phyloP scores from a whole-genome alignment of 2,329 filamentous ascomycete genomes.

The Cladorrhinum sp. region DNA sequence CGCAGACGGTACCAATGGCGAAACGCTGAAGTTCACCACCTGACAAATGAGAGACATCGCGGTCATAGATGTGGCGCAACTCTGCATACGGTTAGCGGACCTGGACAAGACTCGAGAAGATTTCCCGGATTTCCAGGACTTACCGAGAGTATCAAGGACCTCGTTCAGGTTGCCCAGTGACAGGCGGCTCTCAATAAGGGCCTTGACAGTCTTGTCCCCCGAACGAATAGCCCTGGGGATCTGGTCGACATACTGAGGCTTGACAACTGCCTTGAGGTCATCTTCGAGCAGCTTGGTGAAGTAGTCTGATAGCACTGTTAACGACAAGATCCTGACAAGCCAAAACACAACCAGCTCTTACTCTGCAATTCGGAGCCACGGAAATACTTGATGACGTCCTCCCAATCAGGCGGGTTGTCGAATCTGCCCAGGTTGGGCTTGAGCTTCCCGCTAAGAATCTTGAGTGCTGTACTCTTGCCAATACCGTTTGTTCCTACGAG shows the following conservation, averaged over 20 bases:
- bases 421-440: conserved; percentile 96
- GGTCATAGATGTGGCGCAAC: conserved; percentile 83
- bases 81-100: conserved; percentile 46
- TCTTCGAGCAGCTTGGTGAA: conserved; percentile 98
- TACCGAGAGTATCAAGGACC: conserved; percentile 71
- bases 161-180: conserved; percentile 78
- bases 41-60: conserved; percentile 85
- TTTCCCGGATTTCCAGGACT: conserved; percentile 32
- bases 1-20: conserved; percentile 91
- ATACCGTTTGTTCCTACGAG: conserved; percentile 99
- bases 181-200: conserved; percentile 71
- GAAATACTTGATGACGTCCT: conserved; percentile 98
- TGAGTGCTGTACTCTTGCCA: conserved; percentile 98
- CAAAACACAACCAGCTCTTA: conserved; percentile 38
- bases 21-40: conserved; percentile 98
- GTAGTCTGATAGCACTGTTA: conserved; percentile 64
- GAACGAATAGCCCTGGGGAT: conserved; percentile 89
- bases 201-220: conserved; percentile 73
- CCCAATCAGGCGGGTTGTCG: conserved; percentile 97
- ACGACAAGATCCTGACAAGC: conserved; percentile 15
- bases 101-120: conserved; percentile 8
- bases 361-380: conserved; percentile 96
- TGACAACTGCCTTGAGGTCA: conserved; percentile 94
- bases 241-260: conserved; percentile 99
- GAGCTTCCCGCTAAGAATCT: conserved; percentile 96